phyloP scores from a whole-genome alignment of 2,329 filamentous ascomycete species.

The Arachnomyces sp. region DNA sequence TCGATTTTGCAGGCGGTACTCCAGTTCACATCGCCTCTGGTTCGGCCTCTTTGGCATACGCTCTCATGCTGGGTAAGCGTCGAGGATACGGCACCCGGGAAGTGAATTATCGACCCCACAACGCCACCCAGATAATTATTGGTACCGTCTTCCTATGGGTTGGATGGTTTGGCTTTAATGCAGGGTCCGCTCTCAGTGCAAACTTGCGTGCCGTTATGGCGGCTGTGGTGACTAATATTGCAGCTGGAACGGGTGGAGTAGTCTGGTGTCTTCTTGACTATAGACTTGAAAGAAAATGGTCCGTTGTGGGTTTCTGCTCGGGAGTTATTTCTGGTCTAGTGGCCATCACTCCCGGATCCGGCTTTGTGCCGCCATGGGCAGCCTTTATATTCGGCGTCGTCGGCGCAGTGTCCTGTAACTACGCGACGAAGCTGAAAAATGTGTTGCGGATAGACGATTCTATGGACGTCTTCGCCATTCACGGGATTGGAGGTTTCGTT shows the following conservation, averaged over 20 bases:
- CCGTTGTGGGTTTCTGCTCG: conserved; percentile 86
- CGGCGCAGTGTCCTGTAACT: conserved; percentile 74
- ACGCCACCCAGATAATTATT: conserved; percentile 85
- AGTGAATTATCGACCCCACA: conserved; percentile 86
- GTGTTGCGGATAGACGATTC: conserved; percentile 73
- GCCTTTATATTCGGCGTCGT: conserved; percentile 71
- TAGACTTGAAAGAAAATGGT: conserved; percentile 83
- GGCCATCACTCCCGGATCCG: conserved; percentile 80
- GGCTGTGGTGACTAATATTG: conserved; percentile 75
- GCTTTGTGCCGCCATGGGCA: conserved; percentile 77
- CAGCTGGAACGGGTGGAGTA: conserved; percentile 75
- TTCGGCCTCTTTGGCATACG: conserved; percentile 77
- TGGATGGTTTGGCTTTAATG: conserved; percentile 94
- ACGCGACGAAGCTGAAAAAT: conserved; percentile 87
- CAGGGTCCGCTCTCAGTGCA: conserved; percentile 70
- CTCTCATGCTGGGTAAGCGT: conserved; percentile 81
- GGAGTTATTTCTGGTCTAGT: conserved; percentile 83
- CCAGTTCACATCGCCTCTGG: conserved; percentile 85
- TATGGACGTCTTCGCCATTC: conserved; percentile 80
- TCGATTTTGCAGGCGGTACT: conserved; percentile 85
- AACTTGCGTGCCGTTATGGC: conserved; percentile 84
- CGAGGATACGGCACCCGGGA: conserved; percentile 79
- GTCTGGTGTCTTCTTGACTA: conserved; percentile 89
- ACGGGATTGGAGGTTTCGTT: conserved; percentile 68
- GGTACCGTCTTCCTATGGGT: conserved; percentile 93